Evolutionary conservation across 106 monocot species (phyloP).

Genomic region (Dendrobium catenatum): DNA sequence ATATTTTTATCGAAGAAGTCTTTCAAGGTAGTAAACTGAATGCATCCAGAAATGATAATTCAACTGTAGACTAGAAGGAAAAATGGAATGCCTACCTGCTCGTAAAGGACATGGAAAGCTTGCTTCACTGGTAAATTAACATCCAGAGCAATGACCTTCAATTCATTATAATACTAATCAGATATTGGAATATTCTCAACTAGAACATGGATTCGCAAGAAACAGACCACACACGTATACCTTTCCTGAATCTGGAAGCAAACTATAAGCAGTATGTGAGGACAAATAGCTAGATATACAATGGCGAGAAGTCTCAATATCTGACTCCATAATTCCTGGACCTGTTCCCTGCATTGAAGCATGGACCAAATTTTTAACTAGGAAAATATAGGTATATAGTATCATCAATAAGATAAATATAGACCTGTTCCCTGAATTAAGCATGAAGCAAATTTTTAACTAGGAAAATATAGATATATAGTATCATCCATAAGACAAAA

Average conservation of each 20-base stretch:
- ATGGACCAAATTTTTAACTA: not conserved
- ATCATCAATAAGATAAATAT: too few species aligned
- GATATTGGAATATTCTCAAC: not conserved
- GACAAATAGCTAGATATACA: slow-evolving; percentile 56
- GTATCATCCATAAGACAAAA: too few species aligned
- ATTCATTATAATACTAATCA: not conserved
- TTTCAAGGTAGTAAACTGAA: not conserved
- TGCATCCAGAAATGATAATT: not conserved
- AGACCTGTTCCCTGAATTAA: slow-evolving; percentile 28
- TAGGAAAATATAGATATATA: not conserved
- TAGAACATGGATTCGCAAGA: not conserved
- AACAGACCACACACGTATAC: slow-evolving; percentile 19
- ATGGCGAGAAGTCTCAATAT: slow-evolving; percentile 48
- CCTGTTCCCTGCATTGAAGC: slow-evolving; percentile 30
- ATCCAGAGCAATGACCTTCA: slow-evolving; percentile 87
- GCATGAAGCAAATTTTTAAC: not conserved
- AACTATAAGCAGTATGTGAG: slow-evolving; percentile 59
- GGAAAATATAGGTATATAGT: too few species aligned
- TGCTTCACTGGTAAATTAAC: slow-evolving; percentile 95
- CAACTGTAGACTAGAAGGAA: not conserved
- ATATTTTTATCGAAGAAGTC: not conserved
- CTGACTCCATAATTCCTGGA: slow-evolving; percentile 43
- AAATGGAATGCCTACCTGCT: slow-evolving; percentile 45
- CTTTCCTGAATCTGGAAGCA: slow-evolving; percentile 91
- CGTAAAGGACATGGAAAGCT: slow-evolving; percentile 90